phyloP scores from a whole-genome alignment of 2,329 filamentous ascomycete genomes.

The Trichophyton verrucosum region DNA sequence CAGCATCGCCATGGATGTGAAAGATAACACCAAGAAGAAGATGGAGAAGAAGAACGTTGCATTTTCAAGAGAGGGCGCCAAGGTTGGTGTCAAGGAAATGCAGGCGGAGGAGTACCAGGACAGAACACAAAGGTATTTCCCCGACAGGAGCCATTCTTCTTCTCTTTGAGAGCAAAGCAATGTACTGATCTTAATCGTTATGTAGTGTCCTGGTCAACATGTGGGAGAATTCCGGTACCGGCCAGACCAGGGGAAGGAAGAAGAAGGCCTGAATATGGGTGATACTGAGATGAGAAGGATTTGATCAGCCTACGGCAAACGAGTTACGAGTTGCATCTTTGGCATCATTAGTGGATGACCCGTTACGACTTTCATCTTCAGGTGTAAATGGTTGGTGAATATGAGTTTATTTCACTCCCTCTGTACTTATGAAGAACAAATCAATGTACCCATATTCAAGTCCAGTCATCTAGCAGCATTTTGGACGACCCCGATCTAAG shows the following conservation, averaged over 20 bases:
- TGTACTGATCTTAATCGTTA: background rate
- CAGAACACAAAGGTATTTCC: slow-evolving; percentile 42
- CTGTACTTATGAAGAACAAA: background rate
- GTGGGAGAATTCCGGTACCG: slow-evolving; percentile 26
- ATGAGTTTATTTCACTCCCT: background rate
- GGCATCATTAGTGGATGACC: background rate
- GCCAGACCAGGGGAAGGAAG: background rate
- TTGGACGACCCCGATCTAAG: background rate
- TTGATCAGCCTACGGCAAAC: background rate
- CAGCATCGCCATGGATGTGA: slow-evolving; percentile 46
- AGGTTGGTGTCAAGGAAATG: slow-evolving; percentile 48
- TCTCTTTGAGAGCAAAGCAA: background rate
- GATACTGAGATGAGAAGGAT: background rate
- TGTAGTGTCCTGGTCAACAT: slow-evolving; percentile 36
- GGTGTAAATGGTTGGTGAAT: background rate
- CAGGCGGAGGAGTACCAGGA: slow-evolving; percentile 47
- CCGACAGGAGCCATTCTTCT: slow-evolving; percentile 2
- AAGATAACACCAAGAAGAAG: slow-evolving; percentile 44
- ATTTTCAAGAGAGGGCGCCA: slow-evolving; percentile 49
- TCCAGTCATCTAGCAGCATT: too few species aligned
- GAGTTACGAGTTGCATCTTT: background rate
- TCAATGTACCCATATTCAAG: background rate
- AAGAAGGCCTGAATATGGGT: background rate
- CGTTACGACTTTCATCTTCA: background rate
- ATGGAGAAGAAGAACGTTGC: slow-evolving; percentile 53